These are phyloP conservation scores for Omphalotus guepiniiformis DNA, from an alignment of 768 basidiomycete species.

Conservation along the genomic window DNA sequence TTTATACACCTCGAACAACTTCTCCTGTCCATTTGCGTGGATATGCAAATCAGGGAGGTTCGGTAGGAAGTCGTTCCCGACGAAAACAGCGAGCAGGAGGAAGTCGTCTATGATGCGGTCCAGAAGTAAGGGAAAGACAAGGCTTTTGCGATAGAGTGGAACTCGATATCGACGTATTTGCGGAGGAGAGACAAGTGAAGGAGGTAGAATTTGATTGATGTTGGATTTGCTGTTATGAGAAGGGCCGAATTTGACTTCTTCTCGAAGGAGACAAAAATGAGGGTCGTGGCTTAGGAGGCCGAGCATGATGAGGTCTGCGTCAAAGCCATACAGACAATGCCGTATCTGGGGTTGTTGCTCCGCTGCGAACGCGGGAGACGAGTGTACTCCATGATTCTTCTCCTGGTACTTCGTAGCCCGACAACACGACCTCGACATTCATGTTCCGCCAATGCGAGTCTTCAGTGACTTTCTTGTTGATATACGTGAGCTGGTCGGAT, in stretches of 20 bases:
- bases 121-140: constrained; percentile 83
- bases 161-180: constrained; percentile 97
- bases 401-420: constrained; percentile 97
- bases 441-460: constrained; percentile 92
- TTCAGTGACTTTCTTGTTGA: constrained; percentile 97
- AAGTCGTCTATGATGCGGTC: constrained; percentile 98
- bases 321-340: constrained; percentile 97
- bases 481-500: constrained; percentile 88
- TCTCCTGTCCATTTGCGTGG: constrained; percentile 93
- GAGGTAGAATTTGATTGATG: constrained; percentile 91
- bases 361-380: constrained; percentile 91
- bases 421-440: constrained; percentile 88
- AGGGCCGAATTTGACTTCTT: constrained; percentile 98
- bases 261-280: constrained; percentile 94
- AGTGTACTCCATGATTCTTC: constrained; percentile 99
- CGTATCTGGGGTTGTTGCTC: constrained; percentile 95
- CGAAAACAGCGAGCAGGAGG: constrained; percentile 92
- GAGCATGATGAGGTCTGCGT: constrained; percentile 98
- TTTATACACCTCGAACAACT: constrained; percentile 94
- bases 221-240: constrained; percentile 63
- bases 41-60: constrained; percentile 96
- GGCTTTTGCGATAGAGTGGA: constrained; percentile 92
- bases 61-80: constrained; percentile 97
- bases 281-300: constrained; percentile 96
- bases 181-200: constrained; percentile 91